Conservation (phyloP, 345 rosid genomes). For the Pistacia atlantica region DNA sequence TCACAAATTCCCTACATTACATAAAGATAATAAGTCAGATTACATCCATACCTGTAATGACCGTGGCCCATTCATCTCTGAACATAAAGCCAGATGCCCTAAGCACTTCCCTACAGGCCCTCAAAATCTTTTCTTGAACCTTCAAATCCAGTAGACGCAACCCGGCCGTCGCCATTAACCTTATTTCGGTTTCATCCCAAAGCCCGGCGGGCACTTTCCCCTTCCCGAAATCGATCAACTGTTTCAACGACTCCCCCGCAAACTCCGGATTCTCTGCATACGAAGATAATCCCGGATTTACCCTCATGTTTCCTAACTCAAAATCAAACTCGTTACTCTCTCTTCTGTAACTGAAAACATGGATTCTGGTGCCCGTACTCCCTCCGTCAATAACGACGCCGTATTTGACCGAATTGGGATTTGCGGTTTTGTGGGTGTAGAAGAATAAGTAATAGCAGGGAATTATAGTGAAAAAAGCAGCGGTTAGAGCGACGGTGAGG, state of each 20-base stretch:
- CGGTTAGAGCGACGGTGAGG: constrained; percentile 26
- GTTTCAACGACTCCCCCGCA: constrained; percentile 56
- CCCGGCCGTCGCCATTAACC: constrained; percentile 97
- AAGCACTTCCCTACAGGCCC: constrained; percentile 52
- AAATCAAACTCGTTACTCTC: constrained; percentile 42
- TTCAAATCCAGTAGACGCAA: constrained; percentile 64
- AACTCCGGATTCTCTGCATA: constrained; percentile 55
- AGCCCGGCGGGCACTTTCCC: constrained; percentile 49
- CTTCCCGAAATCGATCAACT: constrained; percentile 68
- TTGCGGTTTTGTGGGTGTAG: constrained; percentile 13
- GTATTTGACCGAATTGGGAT: constrained; percentile 28
- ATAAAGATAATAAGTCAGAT: not conserved
- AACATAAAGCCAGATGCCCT: constrained; percentile 70
- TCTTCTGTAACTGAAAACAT: constrained; percentile 51
- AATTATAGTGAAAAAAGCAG: constrained; percentile 25
- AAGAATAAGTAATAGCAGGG: constrained; percentile 31
- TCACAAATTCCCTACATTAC: not conserved
- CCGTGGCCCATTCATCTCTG: constrained; percentile 73
- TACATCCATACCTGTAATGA: constrained; percentile 61
- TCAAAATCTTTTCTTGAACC: constrained; percentile 60
- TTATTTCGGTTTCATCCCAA: constrained; percentile 73
- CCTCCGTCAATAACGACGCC: constrained; percentile 78
- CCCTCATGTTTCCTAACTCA: constrained; percentile 57
- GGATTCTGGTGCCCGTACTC: constrained; percentile 81
- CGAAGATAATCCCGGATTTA: constrained; percentile 84